phyloP scores from a whole-genome alignment of 306 rosid genomes.

The Inga oerstediana region DNA sequence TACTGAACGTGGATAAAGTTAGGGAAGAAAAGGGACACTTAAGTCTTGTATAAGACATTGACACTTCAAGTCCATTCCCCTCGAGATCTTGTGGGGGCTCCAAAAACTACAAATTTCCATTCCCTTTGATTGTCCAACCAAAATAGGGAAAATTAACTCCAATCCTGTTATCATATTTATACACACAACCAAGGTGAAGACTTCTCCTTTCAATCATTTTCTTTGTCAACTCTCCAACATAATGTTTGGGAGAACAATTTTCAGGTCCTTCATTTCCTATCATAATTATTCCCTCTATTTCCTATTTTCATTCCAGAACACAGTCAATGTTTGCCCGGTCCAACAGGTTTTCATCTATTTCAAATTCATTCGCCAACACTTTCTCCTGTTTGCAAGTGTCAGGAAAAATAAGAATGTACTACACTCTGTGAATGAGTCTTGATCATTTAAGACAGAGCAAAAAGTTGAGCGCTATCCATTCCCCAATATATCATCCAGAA shows the following conservation, averaged over 20 bases:
- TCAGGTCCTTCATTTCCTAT: background rate
- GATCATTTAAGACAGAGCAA: no score
- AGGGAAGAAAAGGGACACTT: background rate
- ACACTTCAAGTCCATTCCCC: background rate
- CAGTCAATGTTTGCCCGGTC: no score
- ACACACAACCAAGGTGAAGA: background rate
- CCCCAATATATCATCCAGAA: no score
- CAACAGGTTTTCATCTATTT: no score
- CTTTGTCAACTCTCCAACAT: background rate
- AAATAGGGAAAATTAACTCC: background rate
- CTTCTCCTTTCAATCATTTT: background rate
- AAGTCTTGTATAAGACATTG: background rate
- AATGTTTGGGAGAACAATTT: background rate
- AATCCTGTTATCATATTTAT: background rate
- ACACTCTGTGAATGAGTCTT: no score
- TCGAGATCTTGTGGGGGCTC: background rate
- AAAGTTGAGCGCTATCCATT: no score
- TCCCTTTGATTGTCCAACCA: background rate
- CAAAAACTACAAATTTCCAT: background rate
- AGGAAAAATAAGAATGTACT: no score
- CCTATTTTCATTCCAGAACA: no score
- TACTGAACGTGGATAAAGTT: background rate
- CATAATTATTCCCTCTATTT: background rate
- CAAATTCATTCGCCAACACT: no score
- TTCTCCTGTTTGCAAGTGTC: no score